Conservation (phyloP, 805 yeast genomes). For the Hanseniaspora mollemarum region DNA sequence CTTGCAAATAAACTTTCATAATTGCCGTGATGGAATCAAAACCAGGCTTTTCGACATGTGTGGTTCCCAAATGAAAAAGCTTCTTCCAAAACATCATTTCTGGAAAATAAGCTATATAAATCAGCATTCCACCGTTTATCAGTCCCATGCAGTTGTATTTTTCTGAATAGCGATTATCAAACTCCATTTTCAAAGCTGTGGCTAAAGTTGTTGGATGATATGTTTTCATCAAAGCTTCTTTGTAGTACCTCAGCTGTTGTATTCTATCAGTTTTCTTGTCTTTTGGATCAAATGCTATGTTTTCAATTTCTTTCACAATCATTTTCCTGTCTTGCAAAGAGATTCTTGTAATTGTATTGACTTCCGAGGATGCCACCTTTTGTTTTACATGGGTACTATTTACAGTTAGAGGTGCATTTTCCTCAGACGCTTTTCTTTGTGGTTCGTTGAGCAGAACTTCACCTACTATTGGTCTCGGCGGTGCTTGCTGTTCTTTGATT, state of each 20-base stretch:
- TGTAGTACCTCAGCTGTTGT: background rate
- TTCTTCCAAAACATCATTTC: background rate
- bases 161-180: background rate
- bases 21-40: background rate
- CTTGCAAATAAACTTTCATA: background rate
- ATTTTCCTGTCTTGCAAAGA: background rate
- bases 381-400: background rate
- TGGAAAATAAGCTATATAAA: constrained; percentile 1
- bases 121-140: background rate
- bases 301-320: background rate
- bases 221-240: background rate
- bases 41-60: background rate
- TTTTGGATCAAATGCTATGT: background rate
- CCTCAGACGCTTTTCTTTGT: no score
- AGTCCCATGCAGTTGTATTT: background rate
- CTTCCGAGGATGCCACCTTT: background rate
- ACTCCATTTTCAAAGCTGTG: background rate
- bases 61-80: background rate
- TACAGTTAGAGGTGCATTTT: background rate
- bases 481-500: no score
- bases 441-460: no score
- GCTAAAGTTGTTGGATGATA: background rate
- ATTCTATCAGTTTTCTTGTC: constrained; percentile 1
- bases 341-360: background rate
- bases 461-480: no score